Percentiles rank a stretch among this genome's conserved stretches.
Evolutionary conservation across 495 filamentous ascomycete species (phyloP).

Genomic region (Xylaria scruposa): DNA sequence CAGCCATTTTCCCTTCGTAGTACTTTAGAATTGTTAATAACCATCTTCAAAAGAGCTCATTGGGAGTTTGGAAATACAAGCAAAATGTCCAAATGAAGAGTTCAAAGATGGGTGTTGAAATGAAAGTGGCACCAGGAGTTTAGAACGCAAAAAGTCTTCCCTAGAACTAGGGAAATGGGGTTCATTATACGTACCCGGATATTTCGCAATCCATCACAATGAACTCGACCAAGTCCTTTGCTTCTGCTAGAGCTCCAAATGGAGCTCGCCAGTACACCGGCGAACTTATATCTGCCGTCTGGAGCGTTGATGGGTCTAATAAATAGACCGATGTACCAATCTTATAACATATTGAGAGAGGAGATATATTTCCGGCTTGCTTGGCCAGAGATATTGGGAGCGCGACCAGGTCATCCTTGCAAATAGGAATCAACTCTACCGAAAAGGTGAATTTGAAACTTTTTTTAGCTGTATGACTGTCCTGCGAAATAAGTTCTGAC

Average conservation of each 20-base stretch:
- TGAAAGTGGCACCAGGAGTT: neutral
- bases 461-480: conserved; percentile 87
- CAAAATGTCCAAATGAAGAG: neutral
- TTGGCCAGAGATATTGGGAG: conserved; percentile 89
- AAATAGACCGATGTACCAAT: conserved; percentile 89
- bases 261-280: conserved; percentile 86
- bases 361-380: conserved; percentile 83
- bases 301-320: conserved; percentile 88
- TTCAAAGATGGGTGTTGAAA: neutral
- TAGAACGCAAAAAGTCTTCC: neutral
- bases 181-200: conserved; percentile 57
- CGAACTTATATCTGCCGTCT: conserved; percentile 83
- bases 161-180: no score
- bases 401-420: conserved; percentile 94
- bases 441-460: conserved; percentile 93
- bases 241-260: conserved; percentile 82
- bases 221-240: conserved; percentile 87
- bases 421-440: conserved; percentile 85
- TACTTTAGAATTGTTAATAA: conserved; percentile 16
- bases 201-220: conserved; percentile 94
- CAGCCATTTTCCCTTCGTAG: conserved; percentile 75
- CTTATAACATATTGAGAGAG: conserved; percentile 82
- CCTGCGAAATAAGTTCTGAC: conserved; percentile 89
- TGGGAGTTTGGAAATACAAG: neutral
- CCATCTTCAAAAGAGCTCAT: neutral